phyloP scores from a whole-genome alignment of 257 asterid genomes.

The Salvia miltiorrhiza region DNA sequence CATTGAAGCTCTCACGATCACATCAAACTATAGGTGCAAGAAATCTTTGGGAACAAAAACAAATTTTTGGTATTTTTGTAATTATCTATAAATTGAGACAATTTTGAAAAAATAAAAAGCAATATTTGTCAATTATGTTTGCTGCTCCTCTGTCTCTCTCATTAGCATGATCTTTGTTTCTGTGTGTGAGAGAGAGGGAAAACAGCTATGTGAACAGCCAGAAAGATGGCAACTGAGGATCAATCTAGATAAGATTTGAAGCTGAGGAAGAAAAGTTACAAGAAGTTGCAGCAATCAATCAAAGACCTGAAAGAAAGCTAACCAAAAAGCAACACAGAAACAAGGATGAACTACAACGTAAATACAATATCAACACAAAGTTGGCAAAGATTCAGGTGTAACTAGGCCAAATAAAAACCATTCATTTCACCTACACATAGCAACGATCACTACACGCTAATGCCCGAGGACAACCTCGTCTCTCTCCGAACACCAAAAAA shows the following conservation, averaged over 20 bases:
- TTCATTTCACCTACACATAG: slow-evolving; percentile 8
- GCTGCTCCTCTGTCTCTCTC: no score
- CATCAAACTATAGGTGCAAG: no score
- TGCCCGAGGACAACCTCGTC: not conserved
- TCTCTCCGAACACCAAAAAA: slow-evolving; percentile 31
- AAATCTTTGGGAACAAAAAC: no score
- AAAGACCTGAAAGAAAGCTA: not conserved
- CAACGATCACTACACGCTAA: slow-evolving; percentile 8
- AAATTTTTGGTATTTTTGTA: no score
- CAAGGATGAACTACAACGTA: not conserved
- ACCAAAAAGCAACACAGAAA: not conserved
- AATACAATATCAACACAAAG: slow-evolving; percentile 1
- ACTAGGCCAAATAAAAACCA: not conserved
- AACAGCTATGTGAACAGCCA: no score
- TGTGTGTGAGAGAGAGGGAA: no score
- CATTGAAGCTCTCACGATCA: no score
- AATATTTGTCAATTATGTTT: no score
- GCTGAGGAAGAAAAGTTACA: not conserved
- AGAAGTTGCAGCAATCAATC: not conserved
- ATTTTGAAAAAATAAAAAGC: no score
- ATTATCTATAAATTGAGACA: no score
- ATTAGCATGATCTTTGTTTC: no score
- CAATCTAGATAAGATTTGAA: not conserved
- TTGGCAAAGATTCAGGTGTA: not conserved
- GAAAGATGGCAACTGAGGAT: not conserved